Evolutionary conservation across 176 grass and related monocot genomes (phyloP), one percentile per base, ranked within the genome.

Genomic region (Dactylis glomerata): DNA sequence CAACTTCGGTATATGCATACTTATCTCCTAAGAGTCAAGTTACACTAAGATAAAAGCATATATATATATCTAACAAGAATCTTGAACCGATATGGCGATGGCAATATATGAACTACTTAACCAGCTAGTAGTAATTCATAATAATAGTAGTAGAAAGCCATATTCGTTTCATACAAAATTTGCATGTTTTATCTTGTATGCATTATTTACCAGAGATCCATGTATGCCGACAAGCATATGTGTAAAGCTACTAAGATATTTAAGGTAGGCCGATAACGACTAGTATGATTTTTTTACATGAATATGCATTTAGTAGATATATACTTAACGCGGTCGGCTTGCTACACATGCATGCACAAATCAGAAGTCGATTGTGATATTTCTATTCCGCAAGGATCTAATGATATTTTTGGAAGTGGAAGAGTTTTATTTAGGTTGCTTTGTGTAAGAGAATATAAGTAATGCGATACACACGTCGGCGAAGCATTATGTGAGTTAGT

Each of bases 391-490:
- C 1, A 2, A 47, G 71, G 45, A 74, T 50, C 71, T 30, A 31
- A 23, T 66, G 63, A 78, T 78, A 78, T 42, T 61, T 58, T 42
- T 44, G 37, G 19, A 28, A 41, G 52, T 56, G 34, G 13, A 9
- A 19, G 24, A 19, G 7, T 59, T 41, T 41, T n/a, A n/a, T 58
- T 58, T 16, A 47, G 13, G 23, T 49, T 58, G 52, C 13, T 16
- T 11, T 73, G 37, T 23, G 81, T 0, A 19, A 32, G 81, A 12
- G 45, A 44, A 58, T 42, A 71, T 73, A 81, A 19, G 5, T 73
- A 61, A 73, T 55, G 38, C 4, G 30, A 51, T 51, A 32, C 70
- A 84, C 70, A 84, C 82, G 82, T 84, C 70, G 41, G 19, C 15
- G 5, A 76, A 65, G 40, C 71, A 76, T 74, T 74, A 64, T 27